Evolutionary conservation across 805 yeast species (phyloP).

Genomic region (Priceomyces melissophilus): DNA sequence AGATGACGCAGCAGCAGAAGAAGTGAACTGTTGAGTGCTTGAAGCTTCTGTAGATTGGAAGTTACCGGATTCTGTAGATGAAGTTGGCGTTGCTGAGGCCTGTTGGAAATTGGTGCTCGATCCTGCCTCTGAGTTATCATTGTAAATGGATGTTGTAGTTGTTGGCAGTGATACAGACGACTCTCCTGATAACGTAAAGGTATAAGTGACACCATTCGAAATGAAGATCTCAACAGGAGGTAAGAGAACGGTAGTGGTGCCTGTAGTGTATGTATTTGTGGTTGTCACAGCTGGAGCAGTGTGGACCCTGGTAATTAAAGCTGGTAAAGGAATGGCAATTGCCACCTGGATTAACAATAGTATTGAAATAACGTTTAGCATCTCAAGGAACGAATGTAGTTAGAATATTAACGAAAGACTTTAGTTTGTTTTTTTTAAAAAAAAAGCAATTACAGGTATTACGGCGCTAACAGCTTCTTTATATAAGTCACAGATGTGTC

Average conservation of each 20-base stretch:
- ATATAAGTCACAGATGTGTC: too few relatives aligned
- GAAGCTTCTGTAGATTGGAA: constrained; percentile 13
- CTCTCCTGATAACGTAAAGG: constrained; percentile 39
- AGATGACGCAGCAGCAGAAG: constrained; percentile 7
- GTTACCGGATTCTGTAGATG: constrained; percentile 7
- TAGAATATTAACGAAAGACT: neutral
- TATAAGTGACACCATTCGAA: constrained; percentile 50
- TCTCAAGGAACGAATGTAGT: constrained; percentile 1
- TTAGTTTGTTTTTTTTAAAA: too few relatives aligned
- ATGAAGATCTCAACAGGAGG: constrained; percentile 53
- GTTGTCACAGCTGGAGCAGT: constrained; percentile 55
- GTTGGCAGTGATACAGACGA: constrained; percentile 34
- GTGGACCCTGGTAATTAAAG: constrained; percentile 49
- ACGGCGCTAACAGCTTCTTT: too few relatives aligned
- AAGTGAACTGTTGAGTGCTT: neutral
- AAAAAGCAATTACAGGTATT: too few relatives aligned
- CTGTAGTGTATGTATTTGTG: constrained; percentile 39
- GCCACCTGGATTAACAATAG: constrained; percentile 17
- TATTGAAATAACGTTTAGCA: constrained; percentile 11
- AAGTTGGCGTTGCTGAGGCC: constrained; percentile 1
- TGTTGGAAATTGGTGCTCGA: neutral
- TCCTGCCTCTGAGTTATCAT: constrained; percentile 8
- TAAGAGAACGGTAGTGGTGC: constrained; percentile 45
- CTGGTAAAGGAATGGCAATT: constrained; percentile 35
- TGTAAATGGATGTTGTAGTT: constrained; percentile 25